These are phyloP conservation scores for Penicillium sp. DNA, from an alignment of 2,329 filamentous ascomycete genomes.

Conservation along the genomic window DNA sequence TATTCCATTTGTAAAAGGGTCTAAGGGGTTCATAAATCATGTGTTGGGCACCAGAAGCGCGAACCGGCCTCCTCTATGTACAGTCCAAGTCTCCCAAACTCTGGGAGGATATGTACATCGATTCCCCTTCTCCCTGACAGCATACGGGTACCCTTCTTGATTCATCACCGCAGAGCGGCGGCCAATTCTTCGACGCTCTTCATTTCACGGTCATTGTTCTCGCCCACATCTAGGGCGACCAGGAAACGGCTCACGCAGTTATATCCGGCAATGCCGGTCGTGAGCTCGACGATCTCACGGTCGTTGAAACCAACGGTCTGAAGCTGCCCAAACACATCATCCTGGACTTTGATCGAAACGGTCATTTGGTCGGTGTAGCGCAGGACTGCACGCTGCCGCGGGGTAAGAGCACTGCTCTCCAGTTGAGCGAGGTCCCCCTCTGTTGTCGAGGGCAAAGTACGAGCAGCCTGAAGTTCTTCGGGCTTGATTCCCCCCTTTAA, in stretches of 20 bases:
- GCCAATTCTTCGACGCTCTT: conserved; percentile 68
- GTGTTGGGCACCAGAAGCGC: background rate
- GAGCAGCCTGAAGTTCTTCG: conserved; percentile 52
- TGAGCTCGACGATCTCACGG: conserved; percentile 77
- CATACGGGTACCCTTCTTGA: background rate
- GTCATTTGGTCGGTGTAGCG: conserved; percentile 83
- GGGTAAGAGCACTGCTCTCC: conserved; percentile 45
- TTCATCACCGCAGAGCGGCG: conserved; percentile 23
- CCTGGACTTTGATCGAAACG: conserved; percentile 63
- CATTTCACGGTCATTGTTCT: conserved; percentile 52
- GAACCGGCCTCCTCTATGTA: background rate
- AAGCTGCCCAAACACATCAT: conserved; percentile 64
- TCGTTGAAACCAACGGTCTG: conserved; percentile 61
- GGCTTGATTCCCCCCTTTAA: conserved; percentile 37
- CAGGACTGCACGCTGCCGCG: conserved; percentile 66
- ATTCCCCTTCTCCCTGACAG: background rate
- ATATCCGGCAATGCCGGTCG: conserved; percentile 79
- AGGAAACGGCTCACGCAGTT: conserved; percentile 86
- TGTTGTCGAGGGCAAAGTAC: conserved; percentile 50
- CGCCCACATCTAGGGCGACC: conserved; percentile 70
- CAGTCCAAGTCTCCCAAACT: background rate
- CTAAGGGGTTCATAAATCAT: background rate
- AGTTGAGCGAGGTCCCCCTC: conserved; percentile 32
- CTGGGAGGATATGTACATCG: background rate
- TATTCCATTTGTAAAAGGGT: background rate